Evolutionary conservation across 192 early-diverging fungal genomes (phyloP).

Genomic region (Umbelopsis isabellina): DNA sequence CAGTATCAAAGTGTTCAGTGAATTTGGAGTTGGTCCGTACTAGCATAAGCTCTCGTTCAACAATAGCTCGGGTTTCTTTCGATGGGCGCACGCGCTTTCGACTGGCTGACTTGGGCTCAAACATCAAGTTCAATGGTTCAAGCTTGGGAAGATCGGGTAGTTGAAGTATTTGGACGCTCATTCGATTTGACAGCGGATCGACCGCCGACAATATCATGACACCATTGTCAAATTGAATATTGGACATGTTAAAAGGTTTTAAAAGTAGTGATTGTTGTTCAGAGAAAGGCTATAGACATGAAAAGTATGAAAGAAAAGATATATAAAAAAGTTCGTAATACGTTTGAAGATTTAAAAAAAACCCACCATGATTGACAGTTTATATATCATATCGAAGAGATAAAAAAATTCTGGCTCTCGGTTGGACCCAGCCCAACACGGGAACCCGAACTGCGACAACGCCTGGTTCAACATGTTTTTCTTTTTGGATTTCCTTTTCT

Average conservation of each 20-base stretch:
- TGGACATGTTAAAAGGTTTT: not conserved
- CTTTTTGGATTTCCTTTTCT: not conserved
- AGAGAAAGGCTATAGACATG: no score
- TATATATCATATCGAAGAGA: not conserved
- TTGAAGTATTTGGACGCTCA: slow-evolving; percentile 18
- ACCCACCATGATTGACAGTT: not conserved
- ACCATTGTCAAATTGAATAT: slow-evolving; percentile 19
- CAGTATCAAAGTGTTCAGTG: slow-evolving; percentile 3
- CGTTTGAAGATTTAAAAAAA: not conserved
- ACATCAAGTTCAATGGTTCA: not conserved
- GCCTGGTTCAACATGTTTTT: not conserved
- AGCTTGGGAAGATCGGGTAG: slow-evolving; percentile 1
- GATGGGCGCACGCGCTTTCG: slow-evolving; percentile 21
- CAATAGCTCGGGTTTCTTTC: slow-evolving; percentile 7
- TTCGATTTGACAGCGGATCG: slow-evolving; percentile 16
- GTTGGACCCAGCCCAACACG: slow-evolving; percentile 19
- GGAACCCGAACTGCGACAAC: slow-evolving; percentile 11
- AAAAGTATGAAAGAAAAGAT: not conserved
- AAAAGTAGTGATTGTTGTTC: not conserved
- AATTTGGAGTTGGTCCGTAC: slow-evolving; percentile 15
- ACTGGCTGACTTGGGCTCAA: not conserved
- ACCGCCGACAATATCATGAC: slow-evolving; percentile 16
- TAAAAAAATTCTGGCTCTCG: not conserved
- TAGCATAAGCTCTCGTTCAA: slow-evolving; percentile 20
- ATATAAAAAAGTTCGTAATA: not conserved